Evolutionary conservation across 1,284 basidiomycete genomes (phyloP), one percentile per base, ranked within the genome.

Genomic region (Anthracocystis setariae): DNA sequence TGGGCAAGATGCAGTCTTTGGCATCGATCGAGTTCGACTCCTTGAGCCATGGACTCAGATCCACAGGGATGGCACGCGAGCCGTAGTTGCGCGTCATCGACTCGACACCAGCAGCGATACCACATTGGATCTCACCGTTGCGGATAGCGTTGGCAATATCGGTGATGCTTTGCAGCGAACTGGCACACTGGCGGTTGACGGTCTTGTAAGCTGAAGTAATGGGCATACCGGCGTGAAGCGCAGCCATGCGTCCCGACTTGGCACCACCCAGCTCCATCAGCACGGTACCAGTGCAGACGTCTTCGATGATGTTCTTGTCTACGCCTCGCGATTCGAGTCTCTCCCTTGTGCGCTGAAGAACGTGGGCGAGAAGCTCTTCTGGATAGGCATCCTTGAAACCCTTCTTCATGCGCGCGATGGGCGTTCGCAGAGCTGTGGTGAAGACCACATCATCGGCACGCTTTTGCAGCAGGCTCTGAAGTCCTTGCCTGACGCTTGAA

Each of bases 201-300:
- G 82, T 80, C 50, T 63, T 57, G 60, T 71, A 74, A 5, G 68
- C 71, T 1, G 57, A 55, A 20, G 58, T 59, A 49, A 64, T 48
- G 59, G 63, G 60, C 51, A 61, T 58, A 4, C 83, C 83, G 44
- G 83, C 83, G 48, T 84, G 82, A n/a, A 84, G 65, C 8, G 82
- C 74, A 5, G 83, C 83, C 58, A 84, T 72, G 23, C 83, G 66
- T 32, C 82, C 83, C 32, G 73, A 77, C 49, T 83, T 84, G 33
- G 83, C 82, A 8, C 83, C 83, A n/a, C 83, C 83, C 15, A 83
- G 71, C 70, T 83, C 83, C 80, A 82, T 82, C 21, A 84, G 66
- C n/a, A 84, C 83, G 10, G 77, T 84, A 8, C 83, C 83, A 24
- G 78, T 78, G 71, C 76, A 76, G 40, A 84, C 76, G 61, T 84